A percentile compares a stretch with the other conserved stretches of the same genome.
phyloP scores from a whole-genome alignment of 257 asterid species.

The Phtheirospermum japonicum region DNA sequence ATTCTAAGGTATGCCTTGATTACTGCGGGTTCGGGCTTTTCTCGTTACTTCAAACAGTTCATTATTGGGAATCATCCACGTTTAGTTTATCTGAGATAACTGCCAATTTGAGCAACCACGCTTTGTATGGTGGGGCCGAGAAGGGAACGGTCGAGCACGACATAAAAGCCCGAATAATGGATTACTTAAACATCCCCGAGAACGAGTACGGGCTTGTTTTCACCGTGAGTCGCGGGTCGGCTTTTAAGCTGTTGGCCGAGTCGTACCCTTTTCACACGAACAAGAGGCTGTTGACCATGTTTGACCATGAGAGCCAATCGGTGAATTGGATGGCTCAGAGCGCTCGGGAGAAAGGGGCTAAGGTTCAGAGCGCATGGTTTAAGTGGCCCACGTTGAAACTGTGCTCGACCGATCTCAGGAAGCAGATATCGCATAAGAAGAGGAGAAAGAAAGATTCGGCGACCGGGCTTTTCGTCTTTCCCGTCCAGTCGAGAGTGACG shows the following conservation, averaged over 20 bases:
- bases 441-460: conserved; percentile 89
- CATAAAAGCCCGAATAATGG: conserved; percentile 83
- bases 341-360: conserved; percentile 94
- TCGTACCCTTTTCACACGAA: conserved; percentile 95
- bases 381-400: conserved; percentile 97
- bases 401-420: conserved; percentile 89
- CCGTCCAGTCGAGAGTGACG: conserved; percentile 94
- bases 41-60: conserved; percentile 89
- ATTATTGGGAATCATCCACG: conserved; percentile 93
- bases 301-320: conserved; percentile 96
- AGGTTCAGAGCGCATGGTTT: conserved; percentile 94
- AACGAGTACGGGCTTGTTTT: conserved; percentile 94
- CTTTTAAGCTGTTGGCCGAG: conserved; percentile 87
- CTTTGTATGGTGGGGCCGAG: conserved; percentile 93
- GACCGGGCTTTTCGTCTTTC: conserved; percentile 90
- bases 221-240: conserved; percentile 97
- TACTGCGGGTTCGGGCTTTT: conserved; percentile 97
- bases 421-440: conserved; percentile 84
- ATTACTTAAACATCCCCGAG: conserved; percentile 93
- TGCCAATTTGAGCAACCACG: conserved; percentile 96
- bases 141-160: conserved; percentile 82
- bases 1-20: conserved; percentile 88
- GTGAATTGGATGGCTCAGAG: conserved; percentile 97
- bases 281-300: conserved; percentile 92
- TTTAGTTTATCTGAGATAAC: conserved; percentile 95